Conservation (phyloP, 2,329 filamentous ascomycete genomes). For the Stachybotrys elegans region DNA sequence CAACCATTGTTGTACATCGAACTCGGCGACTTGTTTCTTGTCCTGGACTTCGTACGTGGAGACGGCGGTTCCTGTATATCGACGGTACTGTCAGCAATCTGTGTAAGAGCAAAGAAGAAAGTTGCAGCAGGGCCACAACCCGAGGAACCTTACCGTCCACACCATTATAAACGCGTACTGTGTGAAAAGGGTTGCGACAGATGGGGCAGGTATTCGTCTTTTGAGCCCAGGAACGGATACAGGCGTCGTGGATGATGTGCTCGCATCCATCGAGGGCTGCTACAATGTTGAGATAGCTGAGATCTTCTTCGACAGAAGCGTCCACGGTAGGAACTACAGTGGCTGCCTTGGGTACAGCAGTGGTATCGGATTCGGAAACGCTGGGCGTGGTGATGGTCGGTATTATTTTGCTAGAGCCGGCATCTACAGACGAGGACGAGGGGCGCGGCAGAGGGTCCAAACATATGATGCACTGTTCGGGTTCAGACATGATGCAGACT, state of each 20-base stretch:
- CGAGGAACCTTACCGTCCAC: slow-evolving; percentile 63
- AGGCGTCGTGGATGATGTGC: slow-evolving; percentile 88
- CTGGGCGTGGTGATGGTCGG: too few species aligned
- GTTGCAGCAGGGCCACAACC: slow-evolving; percentile 8
- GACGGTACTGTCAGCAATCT: slow-evolving; percentile 4
- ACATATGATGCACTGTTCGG: slow-evolving; percentile 68
- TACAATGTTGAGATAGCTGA: slow-evolving; percentile 39
- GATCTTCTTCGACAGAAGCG: slow-evolving; percentile 22
- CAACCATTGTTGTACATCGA: slow-evolving; percentile 70
- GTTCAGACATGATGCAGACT: slow-evolving; percentile 43
- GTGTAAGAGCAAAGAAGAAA: slow-evolving; percentile 1
- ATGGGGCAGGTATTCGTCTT: slow-evolving; percentile 98
- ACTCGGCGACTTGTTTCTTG: slow-evolving; percentile 84
- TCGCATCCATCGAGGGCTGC: slow-evolving; percentile 70
- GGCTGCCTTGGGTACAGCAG: slow-evolving; percentile 16
- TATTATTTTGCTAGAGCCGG: neutral
- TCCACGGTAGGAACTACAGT: slow-evolving; percentile 10
- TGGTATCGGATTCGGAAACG: slow-evolving; percentile 16
- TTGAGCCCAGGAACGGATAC: slow-evolving; percentile 90
- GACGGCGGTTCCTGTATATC: slow-evolving; percentile 46
- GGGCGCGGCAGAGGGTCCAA: slow-evolving; percentile 51
- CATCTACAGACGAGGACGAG: slow-evolving; percentile 20
- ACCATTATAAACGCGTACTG: slow-evolving; percentile 76
- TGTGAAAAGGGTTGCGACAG: slow-evolving; percentile 86
- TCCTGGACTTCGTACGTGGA: slow-evolving; percentile 66